Percentiles rank a stretch among this genome's conserved stretches.
Conservation (phyloP, 352 stramenopile genomes). For the Pythium vanterpoolii region DNA sequence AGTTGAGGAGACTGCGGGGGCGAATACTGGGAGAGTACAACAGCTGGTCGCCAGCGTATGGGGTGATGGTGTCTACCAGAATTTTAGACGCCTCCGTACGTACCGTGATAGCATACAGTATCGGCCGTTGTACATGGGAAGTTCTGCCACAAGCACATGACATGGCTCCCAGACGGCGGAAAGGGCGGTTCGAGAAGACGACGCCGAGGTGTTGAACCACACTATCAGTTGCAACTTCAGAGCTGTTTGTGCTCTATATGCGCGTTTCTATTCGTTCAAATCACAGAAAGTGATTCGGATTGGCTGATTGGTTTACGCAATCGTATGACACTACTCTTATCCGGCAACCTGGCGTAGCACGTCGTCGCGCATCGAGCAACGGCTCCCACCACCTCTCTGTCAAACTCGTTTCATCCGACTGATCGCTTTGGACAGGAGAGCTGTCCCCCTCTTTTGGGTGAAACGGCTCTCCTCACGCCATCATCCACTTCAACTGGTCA, state of each 20-base stretch:
- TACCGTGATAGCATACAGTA: not conserved
- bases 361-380: conserved; percentile 8
- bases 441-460: not conserved
- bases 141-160: conserved; percentile 10
- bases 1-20: conserved; percentile 2
- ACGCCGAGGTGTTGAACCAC: conserved; percentile 7
- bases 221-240: not conserved
- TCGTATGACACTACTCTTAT: not conserved
- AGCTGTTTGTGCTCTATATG: not conserved
- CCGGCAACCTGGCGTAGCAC: conserved; percentile 5
- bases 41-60: conserved; percentile 9
- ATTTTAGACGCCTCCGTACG: not conserved
- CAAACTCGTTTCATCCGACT: not conserved
- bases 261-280: conserved; percentile 2
- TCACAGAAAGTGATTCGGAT: not conserved
- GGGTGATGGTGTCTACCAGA: not conserved
- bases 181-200: not conserved
- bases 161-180: not conserved
- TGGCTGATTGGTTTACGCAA: not conserved
- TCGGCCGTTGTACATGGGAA: not conserved
- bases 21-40: not conserved
- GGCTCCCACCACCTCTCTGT: not conserved
- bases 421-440: conserved; percentile 9
- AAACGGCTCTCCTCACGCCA: not conserved
- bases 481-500: not conserved